phyloP scores from a whole-genome alignment of 768 basidiomycete species.

The Botryobasidium botryosum region DNA sequence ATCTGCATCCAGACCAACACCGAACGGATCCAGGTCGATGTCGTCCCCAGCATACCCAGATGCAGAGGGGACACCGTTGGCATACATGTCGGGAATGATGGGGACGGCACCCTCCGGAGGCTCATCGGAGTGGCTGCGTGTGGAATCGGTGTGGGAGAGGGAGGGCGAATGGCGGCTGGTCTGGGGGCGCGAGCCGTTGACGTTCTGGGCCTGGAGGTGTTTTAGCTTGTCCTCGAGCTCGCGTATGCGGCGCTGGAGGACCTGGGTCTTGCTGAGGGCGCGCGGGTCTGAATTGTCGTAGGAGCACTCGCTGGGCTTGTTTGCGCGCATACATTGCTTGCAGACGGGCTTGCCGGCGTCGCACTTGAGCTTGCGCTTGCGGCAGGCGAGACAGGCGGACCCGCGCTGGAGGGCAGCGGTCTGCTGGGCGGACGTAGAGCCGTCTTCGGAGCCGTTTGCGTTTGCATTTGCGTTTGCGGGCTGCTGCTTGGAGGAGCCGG shows the following conservation, averaged over 20 bases:
- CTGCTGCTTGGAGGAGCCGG: too few relatives aligned
- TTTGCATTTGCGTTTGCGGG: too few relatives aligned
- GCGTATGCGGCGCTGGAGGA: constrained; percentile 2
- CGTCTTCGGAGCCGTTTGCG: too few relatives aligned
- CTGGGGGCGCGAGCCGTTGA: neutral
- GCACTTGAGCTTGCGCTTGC: constrained; percentile 28
- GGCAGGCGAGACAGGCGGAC: neutral
- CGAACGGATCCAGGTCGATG: too few relatives aligned
- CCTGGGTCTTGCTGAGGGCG: constrained; percentile 4
- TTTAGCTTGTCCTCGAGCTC: neutral
- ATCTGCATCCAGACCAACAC: too few relatives aligned
- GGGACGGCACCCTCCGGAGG: too few relatives aligned
- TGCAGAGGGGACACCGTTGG: neutral
- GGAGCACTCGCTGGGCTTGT: constrained; percentile 57
- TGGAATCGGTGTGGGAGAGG: neutral
- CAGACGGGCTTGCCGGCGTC: constrained; percentile 64
- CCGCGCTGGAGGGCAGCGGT: constrained; percentile 2
- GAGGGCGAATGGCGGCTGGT: neutral
- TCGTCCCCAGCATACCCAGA: neutral
- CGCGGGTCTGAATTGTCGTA: constrained; percentile 41
- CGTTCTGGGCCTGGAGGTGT: neutral
- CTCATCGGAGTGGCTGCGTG: neutral
- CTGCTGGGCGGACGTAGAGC: too few relatives aligned
- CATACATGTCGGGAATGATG: neutral
- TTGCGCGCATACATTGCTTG: constrained; percentile 60